These are phyloP conservation scores for Beauveria australis DNA, from an alignment of 2,329 filamentous ascomycete genomes.

Conservation along the genomic window DNA sequence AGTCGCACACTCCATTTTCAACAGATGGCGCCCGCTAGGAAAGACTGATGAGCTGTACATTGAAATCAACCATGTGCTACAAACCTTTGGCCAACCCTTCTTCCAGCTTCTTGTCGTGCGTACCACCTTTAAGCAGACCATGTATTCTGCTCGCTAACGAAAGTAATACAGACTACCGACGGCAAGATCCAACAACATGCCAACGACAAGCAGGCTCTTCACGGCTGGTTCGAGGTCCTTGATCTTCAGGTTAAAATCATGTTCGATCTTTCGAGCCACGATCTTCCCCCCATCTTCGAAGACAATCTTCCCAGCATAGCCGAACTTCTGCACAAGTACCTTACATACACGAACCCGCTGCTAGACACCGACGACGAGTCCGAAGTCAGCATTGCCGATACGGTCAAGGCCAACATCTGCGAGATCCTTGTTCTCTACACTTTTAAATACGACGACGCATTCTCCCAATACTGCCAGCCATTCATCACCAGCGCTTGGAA, in stretches of 20 bases:
- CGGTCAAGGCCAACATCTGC: slow-evolving; percentile 88
- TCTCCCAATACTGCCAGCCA: slow-evolving; percentile 67
- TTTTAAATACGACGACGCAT: slow-evolving; percentile 92
- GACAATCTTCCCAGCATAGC: slow-evolving; percentile 74
- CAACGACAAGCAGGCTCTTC: slow-evolving; percentile 64
- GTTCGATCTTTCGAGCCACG: slow-evolving; percentile 95
- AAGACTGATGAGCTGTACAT: slow-evolving; percentile 85
- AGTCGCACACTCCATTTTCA: slow-evolving; percentile 97
- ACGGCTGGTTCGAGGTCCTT: slow-evolving; percentile 74
- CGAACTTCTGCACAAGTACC: slow-evolving; percentile 79
- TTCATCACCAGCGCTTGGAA: slow-evolving; percentile 91
- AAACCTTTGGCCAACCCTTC: slow-evolving; percentile 76
- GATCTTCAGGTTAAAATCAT: slow-evolving; percentile 87
- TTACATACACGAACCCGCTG: slow-evolving; percentile 78
- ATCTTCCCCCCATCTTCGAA: slow-evolving; percentile 90
- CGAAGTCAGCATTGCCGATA: slow-evolving; percentile 77
- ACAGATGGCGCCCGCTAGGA: slow-evolving; percentile 89
- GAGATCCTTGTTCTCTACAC: slow-evolving; percentile 84
- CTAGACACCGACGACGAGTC: slow-evolving; percentile 81
- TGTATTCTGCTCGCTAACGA: slow-evolving; percentile 13
- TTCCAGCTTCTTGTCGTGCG: slow-evolving; percentile 67
- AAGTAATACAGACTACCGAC: slow-evolving; percentile 50
- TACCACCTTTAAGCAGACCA: background rate
- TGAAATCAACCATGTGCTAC: slow-evolving; percentile 93
- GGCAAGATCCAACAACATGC: slow-evolving; percentile 65